phyloP scores from a whole-genome alignment of 2,329 filamentous ascomycete species.

The Hypoxylon sp. region DNA sequence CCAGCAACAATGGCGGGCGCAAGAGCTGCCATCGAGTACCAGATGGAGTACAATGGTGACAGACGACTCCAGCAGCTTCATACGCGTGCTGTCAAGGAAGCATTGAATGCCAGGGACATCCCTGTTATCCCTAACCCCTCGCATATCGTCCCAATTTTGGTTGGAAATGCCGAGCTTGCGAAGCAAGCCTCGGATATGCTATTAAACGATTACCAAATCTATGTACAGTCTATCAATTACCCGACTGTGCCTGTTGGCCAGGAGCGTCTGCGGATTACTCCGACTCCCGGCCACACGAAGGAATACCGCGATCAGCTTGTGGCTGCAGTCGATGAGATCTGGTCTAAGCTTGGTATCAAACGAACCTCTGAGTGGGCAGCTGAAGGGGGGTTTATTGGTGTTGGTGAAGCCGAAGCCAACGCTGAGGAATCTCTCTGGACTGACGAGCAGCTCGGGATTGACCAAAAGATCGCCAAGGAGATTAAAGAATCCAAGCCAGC shows the following conservation, averaged over 20 bases:
- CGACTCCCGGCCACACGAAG: constrained; percentile 89
- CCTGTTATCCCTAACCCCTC: constrained; percentile 98
- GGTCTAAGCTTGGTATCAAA: constrained; percentile 88
- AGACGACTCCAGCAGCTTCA: constrained; percentile 93
- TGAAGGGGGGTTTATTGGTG: constrained; percentile 92
- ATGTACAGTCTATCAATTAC: constrained; percentile 99
- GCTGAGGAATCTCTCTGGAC: constrained; percentile 86
- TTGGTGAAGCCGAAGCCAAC: constrained; percentile 74
- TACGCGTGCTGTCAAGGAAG: constrained; percentile 91
- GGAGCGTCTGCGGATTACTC: constrained; percentile 94
- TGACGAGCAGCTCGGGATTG: constrained; percentile 83
- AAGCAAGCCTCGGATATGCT: constrained; percentile 93
- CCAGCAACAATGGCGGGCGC: constrained; percentile 98
- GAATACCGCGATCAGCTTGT: constrained; percentile 88
- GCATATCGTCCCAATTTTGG: constrained; percentile 92
- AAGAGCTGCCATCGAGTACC: constrained; percentile 90
- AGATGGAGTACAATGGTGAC: constrained; percentile 84
- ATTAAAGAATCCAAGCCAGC: constrained; percentile 58
- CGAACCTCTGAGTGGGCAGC: constrained; percentile 91
- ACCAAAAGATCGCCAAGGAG: constrained; percentile 67
- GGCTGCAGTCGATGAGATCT: constrained; percentile 84
- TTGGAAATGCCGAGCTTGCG: constrained; percentile 91
- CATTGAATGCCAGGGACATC: constrained; percentile 80
- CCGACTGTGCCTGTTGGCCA: constrained; percentile 98
- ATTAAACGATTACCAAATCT: constrained; percentile 88